phyloP scores from a whole-genome alignment of 2,329 filamentous ascomycete species.

The Fusarium compactum region DNA sequence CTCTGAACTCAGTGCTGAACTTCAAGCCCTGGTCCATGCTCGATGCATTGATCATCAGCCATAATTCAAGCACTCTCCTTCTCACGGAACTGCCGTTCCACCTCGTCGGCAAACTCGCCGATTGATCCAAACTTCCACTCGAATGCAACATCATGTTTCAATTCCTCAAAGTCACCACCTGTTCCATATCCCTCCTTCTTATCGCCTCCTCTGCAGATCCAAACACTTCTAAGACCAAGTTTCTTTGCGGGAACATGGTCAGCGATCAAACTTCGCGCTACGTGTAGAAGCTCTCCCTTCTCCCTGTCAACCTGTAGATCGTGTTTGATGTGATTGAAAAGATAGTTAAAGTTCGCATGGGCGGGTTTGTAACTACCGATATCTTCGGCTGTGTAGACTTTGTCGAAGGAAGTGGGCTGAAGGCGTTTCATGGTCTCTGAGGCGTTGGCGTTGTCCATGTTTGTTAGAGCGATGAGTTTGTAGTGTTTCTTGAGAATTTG shows the following conservation, averaged over 20 bases:
- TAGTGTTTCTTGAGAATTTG: slow-evolving; percentile 17
- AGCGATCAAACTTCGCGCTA: slow-evolving; percentile 28
- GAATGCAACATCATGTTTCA: slow-evolving; percentile 7
- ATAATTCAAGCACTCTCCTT: slow-evolving; percentile 1
- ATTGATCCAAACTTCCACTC: slow-evolving; percentile 28
- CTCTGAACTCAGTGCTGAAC: background rate
- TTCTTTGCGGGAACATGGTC: slow-evolving; percentile 24
- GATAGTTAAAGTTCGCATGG: slow-evolving; percentile 19
- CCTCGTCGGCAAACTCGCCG: slow-evolving; percentile 19
- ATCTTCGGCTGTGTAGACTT: slow-evolving; percentile 18
- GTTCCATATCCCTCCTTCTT: slow-evolving; percentile 13
- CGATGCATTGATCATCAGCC: background rate
- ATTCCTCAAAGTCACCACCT: slow-evolving; percentile 15
- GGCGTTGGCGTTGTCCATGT: slow-evolving; percentile 23
- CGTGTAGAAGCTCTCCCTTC: slow-evolving; percentile 10
- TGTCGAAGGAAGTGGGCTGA: slow-evolving; percentile 14
- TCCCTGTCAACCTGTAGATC: slow-evolving; percentile 19
- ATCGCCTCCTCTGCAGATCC: slow-evolving; percentile 18
- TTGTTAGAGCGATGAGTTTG: slow-evolving; percentile 15
- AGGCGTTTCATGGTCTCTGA: background rate
- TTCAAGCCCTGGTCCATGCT: background rate
- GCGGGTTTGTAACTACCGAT: slow-evolving; percentile 29
- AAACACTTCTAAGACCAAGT: slow-evolving; percentile 11
- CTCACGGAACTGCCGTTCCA: slow-evolving; percentile 15
- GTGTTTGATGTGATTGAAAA: slow-evolving; percentile 6